Evolutionary conservation across 176 grass and related monocot species (phyloP), one percentile per base, ranked within the genome.

Genomic region (Cenchrus fungigraminus): DNA sequence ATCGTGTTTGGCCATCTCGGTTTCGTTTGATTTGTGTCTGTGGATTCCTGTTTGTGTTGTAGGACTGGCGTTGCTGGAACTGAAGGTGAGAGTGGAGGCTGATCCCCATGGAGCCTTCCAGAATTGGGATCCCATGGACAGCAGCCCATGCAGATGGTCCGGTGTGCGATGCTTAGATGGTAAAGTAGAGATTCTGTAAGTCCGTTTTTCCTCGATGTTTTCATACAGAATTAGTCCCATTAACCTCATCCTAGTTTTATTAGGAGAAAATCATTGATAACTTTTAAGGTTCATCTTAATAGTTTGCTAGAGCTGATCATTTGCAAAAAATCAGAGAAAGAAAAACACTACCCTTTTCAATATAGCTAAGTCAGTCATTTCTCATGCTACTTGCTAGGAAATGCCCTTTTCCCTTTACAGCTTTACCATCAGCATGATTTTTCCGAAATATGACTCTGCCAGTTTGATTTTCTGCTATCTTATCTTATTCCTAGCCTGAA

Each of bases 161-260:
- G 89, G 93, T n/a, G 86, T 95, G 74, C 83, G 83, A 58, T 95
- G 96, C 82, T 74, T 85, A 80, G 96, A 87, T 64, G 87, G 79
- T 86, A 88, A 94, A 76, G 96, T 98, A 63, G 91, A 95, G 77
- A 92, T 87, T 85, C 56, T 95, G 93, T 98, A 94, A 90, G 93
- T 89, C 57, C 56, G 75, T 79, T 79, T 63, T 73, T 62, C 61
- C 44, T 74, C 42, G 13, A n/a, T 58, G 25, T 12, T 76, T 62
- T 74, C 29, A 65, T 74, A 13, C 31, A 45, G 55, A 77, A 42
- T 49, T 43, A 5, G 47, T 40, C 47, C 14, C 31, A 12, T 37
- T 65, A 20, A 56, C 63, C 29, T 73, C 55, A 2, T 43, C 51
- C 10, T 65, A 60, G 12, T 50, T 65, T 4, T 46, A 73, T 73